Base-by-base conservation (phyloP, 805 yeast genomes). In the Grigorovia yakushimaensis region DNA sequence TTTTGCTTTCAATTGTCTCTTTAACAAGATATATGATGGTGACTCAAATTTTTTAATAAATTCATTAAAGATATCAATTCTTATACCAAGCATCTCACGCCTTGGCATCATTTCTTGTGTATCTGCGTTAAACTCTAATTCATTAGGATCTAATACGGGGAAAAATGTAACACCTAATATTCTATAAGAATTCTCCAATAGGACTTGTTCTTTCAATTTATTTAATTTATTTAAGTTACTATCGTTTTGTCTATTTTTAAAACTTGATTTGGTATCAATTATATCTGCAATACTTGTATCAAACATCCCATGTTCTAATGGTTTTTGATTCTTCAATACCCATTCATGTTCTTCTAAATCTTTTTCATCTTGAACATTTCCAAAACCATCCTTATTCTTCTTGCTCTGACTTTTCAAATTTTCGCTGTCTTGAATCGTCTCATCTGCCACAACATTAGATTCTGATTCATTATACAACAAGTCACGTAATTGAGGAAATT, bases 101-200 rank as follows among this genome's bases (percentile, higher is more conserved):
- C 42, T 44, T 5, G 51, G 48, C 9, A 48, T 49, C 40, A 54
- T 45, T 22, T 49, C 49, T 7, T 44, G 46, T 3, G 50, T 49
- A 8, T 45, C 54, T 1, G 47, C 45, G 42, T 55, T 43, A 2
- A 54, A 33, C 33, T 47, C 42, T 9, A 60, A 42, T 39, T 61
- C 61, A n/a, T 60, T 49, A 4, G 72, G 71, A 43, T 68, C 70
- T 11, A 60, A 60, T 1, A 68, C 57, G 0, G 73, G 73, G 48
- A 70, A 69, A 9, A 61, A 59, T 3, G 72, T 68, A 2, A 68
- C 64, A 0, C 74, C 74, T 55, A 68, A 62, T 55, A 66, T 53
- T 45, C 73, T 58, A 44, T 61, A 69, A 4, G 59, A 52, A 49
- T 66, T 68, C 50, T 69, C 73, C 9, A 62, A 15, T 1, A 55